A percentile compares a stretch with the other conserved stretches of the same genome.
phyloP scores from a whole-genome alignment of 148 eudicot species.

The Vaccinium corymbosum region DNA sequence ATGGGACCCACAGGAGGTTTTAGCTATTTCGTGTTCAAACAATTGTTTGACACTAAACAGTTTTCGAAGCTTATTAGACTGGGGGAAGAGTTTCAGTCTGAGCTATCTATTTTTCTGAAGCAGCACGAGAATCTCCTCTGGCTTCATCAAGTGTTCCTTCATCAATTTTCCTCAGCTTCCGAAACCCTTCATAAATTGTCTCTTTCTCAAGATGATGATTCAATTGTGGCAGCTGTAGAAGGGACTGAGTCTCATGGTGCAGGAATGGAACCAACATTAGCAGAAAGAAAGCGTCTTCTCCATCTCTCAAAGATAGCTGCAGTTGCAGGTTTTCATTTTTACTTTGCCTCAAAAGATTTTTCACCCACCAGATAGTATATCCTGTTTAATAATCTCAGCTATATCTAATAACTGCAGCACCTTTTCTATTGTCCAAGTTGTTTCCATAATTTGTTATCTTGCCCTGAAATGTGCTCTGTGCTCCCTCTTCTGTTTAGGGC shows the following conservation, averaged over 20 bases:
- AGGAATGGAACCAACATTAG: conserved; percentile 44
- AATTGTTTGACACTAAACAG: conserved; percentile 57
- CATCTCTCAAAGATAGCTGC: conserved; percentile 91
- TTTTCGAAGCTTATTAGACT: conserved; percentile 78
- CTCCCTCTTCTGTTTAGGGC: neutral
- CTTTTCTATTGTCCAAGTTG: neutral
- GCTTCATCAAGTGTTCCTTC: conserved; percentile 83
- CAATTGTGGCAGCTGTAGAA: conserved; percentile 30
- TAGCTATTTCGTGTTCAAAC: conserved; percentile 78
- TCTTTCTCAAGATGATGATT: conserved; percentile 54
- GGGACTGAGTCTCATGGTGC: conserved; percentile 27
- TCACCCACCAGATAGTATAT: neutral
- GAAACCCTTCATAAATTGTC: conserved; percentile 77
- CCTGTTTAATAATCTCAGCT: neutral
- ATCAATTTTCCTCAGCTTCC: conserved; percentile 70
- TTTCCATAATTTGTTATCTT: neutral
- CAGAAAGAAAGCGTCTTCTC: conserved; percentile 68
- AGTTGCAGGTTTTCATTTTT: conserved; percentile 61
- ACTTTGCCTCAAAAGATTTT: neutral
- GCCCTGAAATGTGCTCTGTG: neutral
- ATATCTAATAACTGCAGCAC: neutral
- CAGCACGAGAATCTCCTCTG: conserved; percentile 72
- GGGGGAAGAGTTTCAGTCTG: conserved; percentile 91
- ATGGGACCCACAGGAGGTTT: conserved; percentile 95
- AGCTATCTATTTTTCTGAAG: conserved; percentile 65